Percentiles rank a stretch among this genome's conserved stretches.
Evolutionary conservation across 2,329 filamentous ascomycete genomes (phyloP).

Genomic region (Balansia obtecta): DNA sequence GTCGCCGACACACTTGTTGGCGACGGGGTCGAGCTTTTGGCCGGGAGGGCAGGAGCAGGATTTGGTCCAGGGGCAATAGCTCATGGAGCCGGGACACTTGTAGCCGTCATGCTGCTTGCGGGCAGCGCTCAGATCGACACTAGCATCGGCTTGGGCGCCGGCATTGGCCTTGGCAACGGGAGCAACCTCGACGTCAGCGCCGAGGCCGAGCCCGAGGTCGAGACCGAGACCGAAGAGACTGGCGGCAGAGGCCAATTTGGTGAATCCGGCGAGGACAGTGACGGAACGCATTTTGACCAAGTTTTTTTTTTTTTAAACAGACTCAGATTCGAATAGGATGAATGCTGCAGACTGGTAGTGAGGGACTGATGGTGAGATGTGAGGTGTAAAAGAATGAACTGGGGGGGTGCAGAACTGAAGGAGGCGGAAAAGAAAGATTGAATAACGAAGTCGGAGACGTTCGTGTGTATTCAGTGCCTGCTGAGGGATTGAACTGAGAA

Average conservation of each 20-base stretch:
- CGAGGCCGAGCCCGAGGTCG: conserved; percentile 1
- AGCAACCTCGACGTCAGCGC: conserved; percentile 7
- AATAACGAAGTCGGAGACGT: conserved; percentile 2
- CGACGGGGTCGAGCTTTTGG: conserved; percentile 23
- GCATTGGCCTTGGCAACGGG: conserved; percentile 5
- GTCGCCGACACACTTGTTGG: conserved; percentile 16
- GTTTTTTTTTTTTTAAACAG: too few relatives aligned
- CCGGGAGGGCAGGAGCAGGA: conserved; percentile 32
- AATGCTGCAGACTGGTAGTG: background rate
- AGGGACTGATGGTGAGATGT: background rate
- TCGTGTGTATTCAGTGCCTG: background rate
- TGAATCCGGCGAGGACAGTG: conserved; percentile 16
- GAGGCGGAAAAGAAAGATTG: too few relatives aligned
- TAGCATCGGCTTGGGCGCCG: background rate
- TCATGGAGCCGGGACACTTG: conserved; percentile 22
- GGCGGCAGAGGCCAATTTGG: conserved; percentile 11
- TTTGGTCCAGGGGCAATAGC: conserved; percentile 25
- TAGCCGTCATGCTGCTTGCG: conserved; percentile 13
- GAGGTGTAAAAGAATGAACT: background rate
- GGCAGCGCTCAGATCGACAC: conserved; percentile 9
- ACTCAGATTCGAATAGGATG: background rate
- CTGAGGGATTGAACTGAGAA: too few relatives aligned
- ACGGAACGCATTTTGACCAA: conserved; percentile 19
- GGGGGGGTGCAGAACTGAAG: too few relatives aligned
- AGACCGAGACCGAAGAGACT: conserved; percentile 17